Conservation (phyloP, 2,329 filamentous ascomycete species). For the Verticillium dahliae region DNA sequence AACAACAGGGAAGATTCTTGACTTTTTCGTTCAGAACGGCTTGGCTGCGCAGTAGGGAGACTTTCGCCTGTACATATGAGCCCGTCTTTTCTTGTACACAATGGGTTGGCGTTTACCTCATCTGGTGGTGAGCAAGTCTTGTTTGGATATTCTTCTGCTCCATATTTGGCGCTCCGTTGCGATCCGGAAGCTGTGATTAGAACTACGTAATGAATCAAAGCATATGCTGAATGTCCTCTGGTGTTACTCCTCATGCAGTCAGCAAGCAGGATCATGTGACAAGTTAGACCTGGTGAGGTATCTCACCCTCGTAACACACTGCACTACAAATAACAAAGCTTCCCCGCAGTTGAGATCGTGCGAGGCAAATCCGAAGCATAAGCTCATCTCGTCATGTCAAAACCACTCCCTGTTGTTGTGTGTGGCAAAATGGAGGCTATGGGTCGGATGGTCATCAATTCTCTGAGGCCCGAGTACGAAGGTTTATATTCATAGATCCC, state of each 20-base stretch:
- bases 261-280: background rate
- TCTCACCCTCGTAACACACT: background rate
- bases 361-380: background rate
- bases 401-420: slow-evolving; percentile 13
- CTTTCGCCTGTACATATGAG: background rate
- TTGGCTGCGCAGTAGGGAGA: background rate
- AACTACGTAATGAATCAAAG: background rate
- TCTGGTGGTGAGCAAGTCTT: background rate
- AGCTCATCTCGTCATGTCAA: background rate
- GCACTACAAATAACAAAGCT: background rate
- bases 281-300: background rate
- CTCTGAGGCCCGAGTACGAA: slow-evolving; percentile 18
- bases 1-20: slow-evolving; percentile 27
- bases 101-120: background rate
- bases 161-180: background rate
- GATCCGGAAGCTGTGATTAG: background rate
- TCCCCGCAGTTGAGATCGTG: background rate
- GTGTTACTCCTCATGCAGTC: background rate
- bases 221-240: background rate
- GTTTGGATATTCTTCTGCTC: background rate
- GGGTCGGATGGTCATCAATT: slow-evolving; percentile 14
- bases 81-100: background rate
- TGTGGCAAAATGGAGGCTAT: slow-evolving; percentile 17
- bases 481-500: slow-evolving; percentile 7
- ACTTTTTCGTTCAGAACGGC: slow-evolving; percentile 24